phyloP scores from a whole-genome alignment of 2,329 filamentous ascomycete genomes.

The Fusarium papillatum region DNA sequence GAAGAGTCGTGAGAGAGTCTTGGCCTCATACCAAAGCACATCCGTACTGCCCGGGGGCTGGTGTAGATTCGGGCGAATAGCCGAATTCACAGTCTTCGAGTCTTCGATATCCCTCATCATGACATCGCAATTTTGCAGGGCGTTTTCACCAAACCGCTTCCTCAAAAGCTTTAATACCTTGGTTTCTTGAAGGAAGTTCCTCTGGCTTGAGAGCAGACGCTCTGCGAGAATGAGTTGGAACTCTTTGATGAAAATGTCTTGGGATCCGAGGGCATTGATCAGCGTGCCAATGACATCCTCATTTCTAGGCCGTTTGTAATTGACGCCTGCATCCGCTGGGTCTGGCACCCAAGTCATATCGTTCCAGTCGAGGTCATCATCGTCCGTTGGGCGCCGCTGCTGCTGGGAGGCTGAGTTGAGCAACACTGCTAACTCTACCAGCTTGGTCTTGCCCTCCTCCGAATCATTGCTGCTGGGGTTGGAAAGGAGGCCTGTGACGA shows the following conservation, averaged over 20 bases:
- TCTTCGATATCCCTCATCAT: slow-evolving; percentile 97
- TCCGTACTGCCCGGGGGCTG: slow-evolving; percentile 27
- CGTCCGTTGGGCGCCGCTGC: slow-evolving; percentile 65
- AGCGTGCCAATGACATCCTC: slow-evolving; percentile 94
- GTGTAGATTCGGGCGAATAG: slow-evolving; percentile 66
- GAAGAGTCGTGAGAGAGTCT: slow-evolving; percentile 92
- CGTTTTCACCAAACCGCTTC: slow-evolving; percentile 86
- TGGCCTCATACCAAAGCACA: slow-evolving; percentile 73
- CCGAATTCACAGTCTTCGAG: slow-evolving; percentile 79
- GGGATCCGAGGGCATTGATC: slow-evolving; percentile 88
- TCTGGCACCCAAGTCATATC: slow-evolving; percentile 96
- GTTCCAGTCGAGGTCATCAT: slow-evolving; percentile 86
- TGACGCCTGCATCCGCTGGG: slow-evolving; percentile 91
- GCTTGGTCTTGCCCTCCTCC: slow-evolving; percentile 61
- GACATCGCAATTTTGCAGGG: slow-evolving; percentile 94
- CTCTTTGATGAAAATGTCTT: slow-evolving; percentile 94
- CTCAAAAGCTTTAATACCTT: slow-evolving; percentile 90
- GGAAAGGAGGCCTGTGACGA: slow-evolving; percentile 80
- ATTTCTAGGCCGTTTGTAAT: slow-evolving; percentile 90
- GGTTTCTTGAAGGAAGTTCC: slow-evolving; percentile 82
- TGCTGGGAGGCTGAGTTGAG: slow-evolving; percentile 73
- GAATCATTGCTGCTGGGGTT: slow-evolving; percentile 68
- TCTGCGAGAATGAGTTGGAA: slow-evolving; percentile 92
- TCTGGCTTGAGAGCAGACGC: slow-evolving; percentile 77
- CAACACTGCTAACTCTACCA: slow-evolving; percentile 76